Percentiles rank a stretch among this genome's conserved stretches.
Conservation (phyloP, 1,284 basidiomycete species). For the Irpex rosettiformis region DNA sequence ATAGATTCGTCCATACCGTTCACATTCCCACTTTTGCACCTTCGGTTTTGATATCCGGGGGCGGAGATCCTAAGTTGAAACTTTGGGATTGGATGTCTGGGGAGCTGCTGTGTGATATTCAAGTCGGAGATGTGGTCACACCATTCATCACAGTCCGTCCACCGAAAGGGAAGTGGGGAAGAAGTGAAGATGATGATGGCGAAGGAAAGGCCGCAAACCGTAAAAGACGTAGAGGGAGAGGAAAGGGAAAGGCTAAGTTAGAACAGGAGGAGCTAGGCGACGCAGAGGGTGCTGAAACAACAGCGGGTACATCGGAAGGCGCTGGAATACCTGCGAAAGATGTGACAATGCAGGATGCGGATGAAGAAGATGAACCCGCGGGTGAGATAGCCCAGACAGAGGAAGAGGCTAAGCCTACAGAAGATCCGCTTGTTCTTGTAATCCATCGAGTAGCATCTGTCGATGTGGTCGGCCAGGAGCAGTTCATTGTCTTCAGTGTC, state of each 20-base stretch:
- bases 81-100: slow-evolving; percentile 82
- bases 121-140: slow-evolving; percentile 51
- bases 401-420: slow-evolving; percentile 19
- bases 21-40: slow-evolving; percentile 59
- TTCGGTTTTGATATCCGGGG: slow-evolving; percentile 69
- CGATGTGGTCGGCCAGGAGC: slow-evolving; percentile 28
- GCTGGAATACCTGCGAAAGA: slow-evolving; percentile 18
- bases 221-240: slow-evolving; percentile 13
- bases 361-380: slow-evolving; percentile 25
- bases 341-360: slow-evolving; percentile 17
- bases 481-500: slow-evolving; percentile 58
- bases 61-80: slow-evolving; percentile 79
- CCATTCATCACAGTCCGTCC: slow-evolving; percentile 58
- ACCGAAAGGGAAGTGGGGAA: slow-evolving; percentile 34
- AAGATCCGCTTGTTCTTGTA: slow-evolving; percentile 41
- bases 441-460: slow-evolving; percentile 49
- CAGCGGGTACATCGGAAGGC: slow-evolving; percentile 14
- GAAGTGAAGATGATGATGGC: slow-evolving; percentile 36
- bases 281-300: slow-evolving; percentile 20
- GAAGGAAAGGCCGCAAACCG: slow-evolving; percentile 22
- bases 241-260: slow-evolving; percentile 25
- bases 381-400: slow-evolving; percentile 6
- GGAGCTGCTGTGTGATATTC: slow-evolving; percentile 45
- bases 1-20: slow-evolving; percentile 82
- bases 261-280: slow-evolving; percentile 16